phyloP scores from a whole-genome alignment of 192 early-diverging fungal genomes.

The Pilobolus umbonatus region DNA sequence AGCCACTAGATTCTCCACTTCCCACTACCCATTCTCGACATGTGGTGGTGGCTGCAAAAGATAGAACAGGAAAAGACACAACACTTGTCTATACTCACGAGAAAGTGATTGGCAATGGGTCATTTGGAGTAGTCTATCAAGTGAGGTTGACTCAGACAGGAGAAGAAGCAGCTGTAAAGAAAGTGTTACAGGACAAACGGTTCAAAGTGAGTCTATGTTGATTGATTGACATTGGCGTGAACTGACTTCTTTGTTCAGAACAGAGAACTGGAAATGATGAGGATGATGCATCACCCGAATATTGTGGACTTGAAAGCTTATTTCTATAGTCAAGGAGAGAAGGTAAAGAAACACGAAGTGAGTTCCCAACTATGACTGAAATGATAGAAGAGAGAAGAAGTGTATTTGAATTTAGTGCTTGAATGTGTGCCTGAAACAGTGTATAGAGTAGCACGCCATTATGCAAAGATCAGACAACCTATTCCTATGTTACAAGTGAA shows the following conservation, averaged over 20 bases:
- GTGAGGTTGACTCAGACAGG: slow-evolving; percentile 76
- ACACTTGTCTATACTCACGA: slow-evolving; percentile 88
- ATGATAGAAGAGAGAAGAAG: slow-evolving; percentile 70
- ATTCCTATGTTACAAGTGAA: slow-evolving; percentile 96
- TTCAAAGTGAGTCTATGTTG: slow-evolving; percentile 71
- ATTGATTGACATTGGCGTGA: background rate
- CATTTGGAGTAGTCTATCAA: slow-evolving; percentile 97
- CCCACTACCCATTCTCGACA: slow-evolving; percentile 1
- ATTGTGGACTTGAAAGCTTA: slow-evolving; percentile 86
- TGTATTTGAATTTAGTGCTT: slow-evolving; percentile 92
- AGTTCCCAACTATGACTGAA: background rate
- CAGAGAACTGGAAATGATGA: slow-evolving; percentile 92
- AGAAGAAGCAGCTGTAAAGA: slow-evolving; percentile 95
- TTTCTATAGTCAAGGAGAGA: slow-evolving; percentile 96
- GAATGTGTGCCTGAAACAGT: slow-evolving; percentile 97
- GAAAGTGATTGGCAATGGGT: slow-evolving; percentile 95
- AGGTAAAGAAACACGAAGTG: slow-evolving; percentile 24
- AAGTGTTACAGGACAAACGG: slow-evolving; percentile 96
- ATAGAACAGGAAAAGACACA: slow-evolving; percentile 79
- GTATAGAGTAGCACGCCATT: slow-evolving; percentile 88
- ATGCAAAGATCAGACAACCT: slow-evolving; percentile 84
- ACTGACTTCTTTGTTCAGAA: slow-evolving; percentile 50
- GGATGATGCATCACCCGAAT: slow-evolving; percentile 87
- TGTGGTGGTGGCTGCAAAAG: slow-evolving; percentile 66
- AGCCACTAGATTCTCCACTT: background rate